phyloP scores from a whole-genome alignment of 2,329 filamentous ascomycete species.

The Chalaropsis ovoidea region DNA sequence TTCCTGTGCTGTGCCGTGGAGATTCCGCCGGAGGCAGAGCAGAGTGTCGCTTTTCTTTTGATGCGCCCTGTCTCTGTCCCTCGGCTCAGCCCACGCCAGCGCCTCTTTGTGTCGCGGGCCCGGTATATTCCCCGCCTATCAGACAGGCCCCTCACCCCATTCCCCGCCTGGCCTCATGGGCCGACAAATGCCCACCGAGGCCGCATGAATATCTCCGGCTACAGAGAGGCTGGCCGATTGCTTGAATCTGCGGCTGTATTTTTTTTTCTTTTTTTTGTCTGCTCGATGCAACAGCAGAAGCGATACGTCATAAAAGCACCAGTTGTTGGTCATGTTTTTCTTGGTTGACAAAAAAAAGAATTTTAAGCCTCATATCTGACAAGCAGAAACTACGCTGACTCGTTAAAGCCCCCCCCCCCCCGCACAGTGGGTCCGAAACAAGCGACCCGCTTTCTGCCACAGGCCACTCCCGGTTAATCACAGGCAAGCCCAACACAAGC shows the following conservation, averaged over 20 bases:
- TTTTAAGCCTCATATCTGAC: conserved; percentile 5
- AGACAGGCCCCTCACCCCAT: not conserved
- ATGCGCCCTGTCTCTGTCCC: not conserved
- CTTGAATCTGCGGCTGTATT: no score
- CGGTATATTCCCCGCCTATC: conserved; percentile 1
- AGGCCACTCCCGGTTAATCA: no score
- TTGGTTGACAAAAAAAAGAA: not conserved
- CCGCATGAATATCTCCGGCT: not conserved
- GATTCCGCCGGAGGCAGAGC: no score
- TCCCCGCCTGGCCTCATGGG: no score
- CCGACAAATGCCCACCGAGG: not conserved
- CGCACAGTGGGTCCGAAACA: not conserved
- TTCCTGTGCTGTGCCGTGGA: not conserved
- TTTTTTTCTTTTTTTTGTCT: not conserved
- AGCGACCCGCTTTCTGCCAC: not conserved
- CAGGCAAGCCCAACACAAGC: no score
- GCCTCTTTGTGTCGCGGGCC: not conserved
- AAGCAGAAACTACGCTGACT: not conserved
- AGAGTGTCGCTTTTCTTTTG: not conserved
- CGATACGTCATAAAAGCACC: not conserved
- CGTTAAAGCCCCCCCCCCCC: not conserved
- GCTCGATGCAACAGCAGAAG: not conserved
- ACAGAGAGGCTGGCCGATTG: no score
- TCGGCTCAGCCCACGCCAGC: not conserved
- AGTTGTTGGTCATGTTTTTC: not conserved